These are phyloP conservation scores for Trichoderma aggressivum DNA, from an alignment of 2,329 filamentous ascomycete genomes.

Conservation along the genomic window DNA sequence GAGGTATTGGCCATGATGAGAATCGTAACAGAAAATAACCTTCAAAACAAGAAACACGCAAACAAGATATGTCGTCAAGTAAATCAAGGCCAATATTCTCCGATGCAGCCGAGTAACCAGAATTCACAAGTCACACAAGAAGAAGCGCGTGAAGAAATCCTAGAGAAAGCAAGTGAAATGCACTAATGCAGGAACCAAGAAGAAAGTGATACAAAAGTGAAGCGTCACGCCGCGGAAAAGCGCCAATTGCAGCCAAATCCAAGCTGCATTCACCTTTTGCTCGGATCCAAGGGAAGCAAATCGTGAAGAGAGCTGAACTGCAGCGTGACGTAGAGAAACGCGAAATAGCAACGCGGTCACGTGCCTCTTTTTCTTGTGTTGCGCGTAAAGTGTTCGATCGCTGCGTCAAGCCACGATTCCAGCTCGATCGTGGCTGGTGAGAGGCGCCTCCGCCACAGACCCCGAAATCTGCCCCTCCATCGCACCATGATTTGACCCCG, in stretches of 20 bases:
- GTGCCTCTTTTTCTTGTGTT: conserved; percentile 5
- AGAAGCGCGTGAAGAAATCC: not conserved
- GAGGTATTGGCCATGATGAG: conserved; percentile 31
- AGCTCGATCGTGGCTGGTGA: not conserved
- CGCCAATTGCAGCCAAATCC: not conserved
- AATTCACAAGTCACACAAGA: conserved; percentile 2
- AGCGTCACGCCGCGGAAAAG: not conserved
- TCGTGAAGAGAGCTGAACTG: not conserved
- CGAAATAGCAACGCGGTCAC: conserved; percentile 37
- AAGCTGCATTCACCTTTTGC: not conserved
- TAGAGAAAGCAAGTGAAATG: not conserved
- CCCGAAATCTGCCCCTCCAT: conserved; percentile 17
- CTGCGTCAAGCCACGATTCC: not conserved
- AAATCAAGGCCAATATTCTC: not conserved
- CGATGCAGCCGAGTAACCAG: not conserved
- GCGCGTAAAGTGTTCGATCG: conserved; percentile 22
- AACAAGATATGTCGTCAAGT: not conserved
- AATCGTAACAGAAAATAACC: not conserved
- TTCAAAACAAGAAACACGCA: not conserved
- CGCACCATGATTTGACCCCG: conserved; percentile 16
- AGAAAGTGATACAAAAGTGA: conserved; percentile 1
- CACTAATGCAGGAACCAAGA: not conserved
- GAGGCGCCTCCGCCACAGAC: conserved; percentile 7
- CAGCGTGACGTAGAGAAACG: conserved; percentile 31
- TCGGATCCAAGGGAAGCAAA: not conserved